Conservation (phyloP, 257 asterid species). For the Jaltomata sinuosa region DNA sequence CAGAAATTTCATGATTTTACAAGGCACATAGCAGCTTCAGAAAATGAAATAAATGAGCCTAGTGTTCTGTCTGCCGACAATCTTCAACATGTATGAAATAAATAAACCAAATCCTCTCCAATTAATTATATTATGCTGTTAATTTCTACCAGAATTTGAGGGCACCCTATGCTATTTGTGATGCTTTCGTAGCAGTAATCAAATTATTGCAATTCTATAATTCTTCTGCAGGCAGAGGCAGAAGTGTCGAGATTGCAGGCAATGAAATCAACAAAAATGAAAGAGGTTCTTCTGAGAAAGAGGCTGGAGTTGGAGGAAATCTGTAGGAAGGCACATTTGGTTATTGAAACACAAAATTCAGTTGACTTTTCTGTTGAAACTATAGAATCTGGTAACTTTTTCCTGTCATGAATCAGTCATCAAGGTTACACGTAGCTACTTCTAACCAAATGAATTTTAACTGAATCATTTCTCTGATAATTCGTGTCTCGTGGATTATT, state of each 20-base stretch:
- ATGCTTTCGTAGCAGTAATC: neutral
- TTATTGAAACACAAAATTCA: conserved; percentile 37
- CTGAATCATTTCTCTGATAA: neutral
- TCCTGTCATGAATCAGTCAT: neutral
- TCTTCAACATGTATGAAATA: conserved; percentile 38
- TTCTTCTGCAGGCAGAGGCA: conserved; percentile 57
- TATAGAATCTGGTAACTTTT: conserved; percentile 56
- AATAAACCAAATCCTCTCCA: neutral
- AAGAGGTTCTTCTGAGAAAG: conserved; percentile 74
- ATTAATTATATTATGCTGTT: neutral
- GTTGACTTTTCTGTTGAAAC: conserved; percentile 40
- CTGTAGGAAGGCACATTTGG: conserved; percentile 64
- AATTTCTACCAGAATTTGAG: neutral
- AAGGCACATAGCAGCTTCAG: conserved; percentile 56
- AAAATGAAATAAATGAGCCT: conserved; percentile 58
- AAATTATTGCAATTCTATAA: neutral
- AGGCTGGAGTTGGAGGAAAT: conserved; percentile 52
- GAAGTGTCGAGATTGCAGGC: conserved; percentile 67
- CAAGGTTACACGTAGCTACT: neutral
- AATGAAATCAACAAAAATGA: conserved; percentile 61
- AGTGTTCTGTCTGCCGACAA: conserved; percentile 49
- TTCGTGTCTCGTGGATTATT: neutral
- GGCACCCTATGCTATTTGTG: neutral
- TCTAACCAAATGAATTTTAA: neutral
- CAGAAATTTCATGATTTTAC: conserved; percentile 52